phyloP scores from a whole-genome alignment of 441 rosid species.

The Breynia disticha region DNA sequence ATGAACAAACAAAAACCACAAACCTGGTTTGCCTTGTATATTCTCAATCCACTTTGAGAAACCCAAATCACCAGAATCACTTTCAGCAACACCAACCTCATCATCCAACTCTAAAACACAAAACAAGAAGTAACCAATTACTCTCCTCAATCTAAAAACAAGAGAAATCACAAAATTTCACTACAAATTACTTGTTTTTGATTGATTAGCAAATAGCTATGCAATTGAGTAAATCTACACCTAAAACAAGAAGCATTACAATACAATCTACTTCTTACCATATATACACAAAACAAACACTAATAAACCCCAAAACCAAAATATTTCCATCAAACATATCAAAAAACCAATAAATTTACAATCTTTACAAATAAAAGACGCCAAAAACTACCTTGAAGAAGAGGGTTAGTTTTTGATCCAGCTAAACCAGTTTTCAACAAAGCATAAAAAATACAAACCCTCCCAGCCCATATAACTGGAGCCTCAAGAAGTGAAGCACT shows the following conservation, averaged over 20 bases:
- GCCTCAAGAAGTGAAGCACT: conserved; percentile 59
- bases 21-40: conserved; percentile 56
- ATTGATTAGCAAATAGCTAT: no score
- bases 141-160: no score
- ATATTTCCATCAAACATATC: not conserved
- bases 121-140: not conserved
- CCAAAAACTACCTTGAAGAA: conserved; percentile 48
- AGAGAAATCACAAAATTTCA: no score
- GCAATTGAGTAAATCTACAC: no score
- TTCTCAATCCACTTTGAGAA: conserved; percentile 64
- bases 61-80: conserved; percentile 64
- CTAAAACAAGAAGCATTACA: no score
- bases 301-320: not conserved
- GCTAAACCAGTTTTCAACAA: conserved; percentile 71
- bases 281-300: no score
- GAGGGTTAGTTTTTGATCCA: conserved; percentile 68
- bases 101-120: conserved; percentile 37
- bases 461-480: conserved; percentile 75
- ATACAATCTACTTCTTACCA: no score
- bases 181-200: no score
- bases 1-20: not conserved
- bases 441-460: conserved; percentile 66
- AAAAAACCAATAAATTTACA: not conserved
- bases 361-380: not conserved
- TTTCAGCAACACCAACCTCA: conserved; percentile 22